A percentile compares a stretch with the other conserved stretches of the same genome.
phyloP scores from a whole-genome alignment of 768 basidiomycete genomes.

The Leccinum barrowsii region DNA sequence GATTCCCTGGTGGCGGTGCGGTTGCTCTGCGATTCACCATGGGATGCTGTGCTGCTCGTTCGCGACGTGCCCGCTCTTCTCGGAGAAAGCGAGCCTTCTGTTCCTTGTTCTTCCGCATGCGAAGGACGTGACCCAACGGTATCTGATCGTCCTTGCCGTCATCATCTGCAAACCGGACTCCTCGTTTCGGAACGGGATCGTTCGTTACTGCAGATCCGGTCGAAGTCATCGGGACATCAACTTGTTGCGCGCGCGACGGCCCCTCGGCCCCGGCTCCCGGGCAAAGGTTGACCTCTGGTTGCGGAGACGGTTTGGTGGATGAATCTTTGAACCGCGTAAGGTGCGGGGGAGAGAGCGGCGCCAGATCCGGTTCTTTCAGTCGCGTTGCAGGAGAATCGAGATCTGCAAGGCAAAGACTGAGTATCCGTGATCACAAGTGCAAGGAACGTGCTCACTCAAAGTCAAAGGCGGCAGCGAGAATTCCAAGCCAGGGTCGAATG shows the following conservation, averaged over 20 bases:
- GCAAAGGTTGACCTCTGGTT: not conserved
- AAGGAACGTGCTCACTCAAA: conserved; percentile 16
- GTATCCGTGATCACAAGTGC: not conserved
- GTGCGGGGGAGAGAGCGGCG: conserved; percentile 3
- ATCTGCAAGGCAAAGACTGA: conserved; percentile 20
- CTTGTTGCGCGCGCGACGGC: conserved; percentile 1
- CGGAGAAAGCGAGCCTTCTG: conserved; percentile 67
- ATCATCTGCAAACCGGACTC: conserved; percentile 64
- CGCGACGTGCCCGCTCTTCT: conserved; percentile 53
- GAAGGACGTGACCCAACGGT: conserved; percentile 67
- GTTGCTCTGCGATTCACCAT: conserved; percentile 32
- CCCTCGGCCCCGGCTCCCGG: not conserved
- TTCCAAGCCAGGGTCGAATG: conserved; percentile 17
- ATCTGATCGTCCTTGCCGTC: conserved; percentile 61
- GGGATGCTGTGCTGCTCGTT: conserved; percentile 30
- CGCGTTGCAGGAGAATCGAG: conserved; percentile 18
- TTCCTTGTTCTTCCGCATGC: conserved; percentile 68
- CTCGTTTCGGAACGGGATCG: conserved; percentile 36
- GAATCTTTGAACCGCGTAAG: conserved; percentile 4
- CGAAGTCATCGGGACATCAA: not conserved
- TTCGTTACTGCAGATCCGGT: conserved; percentile 8
- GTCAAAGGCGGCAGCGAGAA: conserved; percentile 15
- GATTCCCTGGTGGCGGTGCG: conserved; percentile 7
- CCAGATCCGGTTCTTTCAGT: conserved; percentile 1
- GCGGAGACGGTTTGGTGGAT: not conserved